Conservation (phyloP, 192 early-diverging fungal species). For the Podila minutissima region DNA sequence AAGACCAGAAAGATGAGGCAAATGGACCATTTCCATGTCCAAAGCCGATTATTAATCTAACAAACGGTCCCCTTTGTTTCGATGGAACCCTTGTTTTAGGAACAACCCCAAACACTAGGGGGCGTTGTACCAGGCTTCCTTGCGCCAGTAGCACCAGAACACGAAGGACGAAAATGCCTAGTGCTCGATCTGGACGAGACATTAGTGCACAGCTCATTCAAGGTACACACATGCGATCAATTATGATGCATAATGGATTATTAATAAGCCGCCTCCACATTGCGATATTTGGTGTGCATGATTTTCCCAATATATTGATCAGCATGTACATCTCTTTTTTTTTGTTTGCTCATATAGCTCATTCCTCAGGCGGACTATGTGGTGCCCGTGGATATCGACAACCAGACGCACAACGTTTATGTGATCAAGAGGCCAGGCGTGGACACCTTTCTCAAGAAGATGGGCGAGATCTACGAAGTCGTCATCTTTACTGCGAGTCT, state of each 20-base stretch:
- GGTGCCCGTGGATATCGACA: slow-evolving; percentile 94
- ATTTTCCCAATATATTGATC: not conserved
- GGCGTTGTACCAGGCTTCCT: slow-evolving; percentile 62
- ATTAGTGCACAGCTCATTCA: slow-evolving; percentile 96
- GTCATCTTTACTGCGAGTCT: slow-evolving; percentile 97
- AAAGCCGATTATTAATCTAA: not conserved
- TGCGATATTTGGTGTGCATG: not conserved
- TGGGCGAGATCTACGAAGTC: slow-evolving; percentile 91
- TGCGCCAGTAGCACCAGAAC: slow-evolving; percentile 72
- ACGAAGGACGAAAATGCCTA: slow-evolving; percentile 86
- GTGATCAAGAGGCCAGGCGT: slow-evolving; percentile 97
- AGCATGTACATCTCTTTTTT: not conserved
- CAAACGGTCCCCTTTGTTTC: not conserved
- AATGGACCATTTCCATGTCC: too few species aligned
- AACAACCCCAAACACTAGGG: slow-evolving; percentile 27
- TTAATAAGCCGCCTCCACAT: not conserved
- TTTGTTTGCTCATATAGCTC: slow-evolving; percentile 28
- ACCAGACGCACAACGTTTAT: slow-evolving; percentile 91
- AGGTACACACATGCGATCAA: slow-evolving; percentile 51
- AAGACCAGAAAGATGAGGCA: too few species aligned
- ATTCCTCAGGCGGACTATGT: slow-evolving; percentile 85
- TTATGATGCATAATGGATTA: not conserved
- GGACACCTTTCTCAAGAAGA: slow-evolving; percentile 86
- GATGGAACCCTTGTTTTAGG: slow-evolving; percentile 2
- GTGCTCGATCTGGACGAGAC: slow-evolving; percentile 99